Conservation (phyloP, 345 rosid species). For the Jatropha curcas region DNA sequence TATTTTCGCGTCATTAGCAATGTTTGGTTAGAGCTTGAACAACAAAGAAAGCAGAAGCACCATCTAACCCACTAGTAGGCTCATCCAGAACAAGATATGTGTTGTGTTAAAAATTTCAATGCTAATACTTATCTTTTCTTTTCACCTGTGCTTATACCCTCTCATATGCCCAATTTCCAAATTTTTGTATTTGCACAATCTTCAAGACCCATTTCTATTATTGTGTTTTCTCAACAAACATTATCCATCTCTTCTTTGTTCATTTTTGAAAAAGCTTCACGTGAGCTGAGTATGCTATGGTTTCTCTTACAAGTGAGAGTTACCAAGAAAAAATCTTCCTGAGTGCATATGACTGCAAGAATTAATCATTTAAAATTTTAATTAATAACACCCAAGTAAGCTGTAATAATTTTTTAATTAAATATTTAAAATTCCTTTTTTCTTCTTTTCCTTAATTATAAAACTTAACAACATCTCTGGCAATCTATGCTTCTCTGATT, state of each 20-base stretch:
- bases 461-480: constrained; percentile 29
- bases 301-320: constrained; percentile 35
- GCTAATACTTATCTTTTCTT: constrained; percentile 36
- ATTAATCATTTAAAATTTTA: no score
- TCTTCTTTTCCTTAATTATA: not conserved
- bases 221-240: constrained; percentile 20
- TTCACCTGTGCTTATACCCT: constrained; percentile 40
- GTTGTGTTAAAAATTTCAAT: constrained; percentile 27
- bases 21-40: constrained; percentile 16
- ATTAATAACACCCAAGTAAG: no score
- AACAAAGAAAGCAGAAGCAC: constrained; percentile 40
- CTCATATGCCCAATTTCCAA: constrained; percentile 39
- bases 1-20: constrained; percentile 32
- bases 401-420: no score
- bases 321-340: constrained; percentile 20
- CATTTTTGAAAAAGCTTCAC: constrained; percentile 23
- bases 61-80: constrained; percentile 39
- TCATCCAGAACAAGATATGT: constrained; percentile 38
- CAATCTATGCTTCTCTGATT: constrained; percentile 2
- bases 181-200: constrained; percentile 30
- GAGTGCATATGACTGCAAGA: constrained; percentile 22
- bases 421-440: no score
- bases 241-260: constrained; percentile 14
- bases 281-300: constrained; percentile 34
- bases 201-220: constrained; percentile 39